Evolutionary conservation across 2,329 filamentous ascomycete species (phyloP), one percentile per base, ranked within the genome.

Genomic region (Sclerotinia nivalis): DNA sequence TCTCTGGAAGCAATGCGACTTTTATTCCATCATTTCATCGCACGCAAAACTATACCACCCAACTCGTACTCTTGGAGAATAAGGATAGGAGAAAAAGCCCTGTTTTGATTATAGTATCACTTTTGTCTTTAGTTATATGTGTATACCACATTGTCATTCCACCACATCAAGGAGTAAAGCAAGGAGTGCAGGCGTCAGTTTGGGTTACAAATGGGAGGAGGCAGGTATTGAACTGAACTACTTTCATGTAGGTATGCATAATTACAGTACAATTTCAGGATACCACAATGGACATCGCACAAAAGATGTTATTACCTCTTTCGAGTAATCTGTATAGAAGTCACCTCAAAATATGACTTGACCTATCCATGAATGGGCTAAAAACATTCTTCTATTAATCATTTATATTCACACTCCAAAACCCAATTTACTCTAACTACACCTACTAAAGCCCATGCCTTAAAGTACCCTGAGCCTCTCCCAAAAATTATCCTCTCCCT

Each of bases 341-440:
- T 45, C 25, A 28, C 40, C 10, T 37, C 55, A 12, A n/a, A 40
- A n/a, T 47, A 47, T 34, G 25, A n/a, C 59, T 22, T 28, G 43
- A 28, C 25, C 15, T 37, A 15, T n/a, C 45, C n/a, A 45, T 22
- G 50, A 25, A 64, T 40, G 6, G 40, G 34, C n/a, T 5, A 52
- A 40, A 10, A 34, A 7, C 15, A 28, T 20, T 25, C 7, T 43
- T n/a, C 45, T 13, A 43, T 52, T 40, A 37, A 65, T 54, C 47
- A 65, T 9, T 18, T 37, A 65, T 65, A 40, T 65, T 65, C 31
- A 65, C 47, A 65, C 22, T 43, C 47, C 61, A 52, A 52, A 43
- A 65, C n/a, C 47, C 34, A 52, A 52, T 65, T 37, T 65, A 40
- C 31, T 67, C 54, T 67, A 67, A 47, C 69, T 71, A 70, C 66